Evolutionary conservation across 257 asterid genomes (phyloP), one percentile per base, ranked within the genome.

Genomic region (Salvia splendens): DNA sequence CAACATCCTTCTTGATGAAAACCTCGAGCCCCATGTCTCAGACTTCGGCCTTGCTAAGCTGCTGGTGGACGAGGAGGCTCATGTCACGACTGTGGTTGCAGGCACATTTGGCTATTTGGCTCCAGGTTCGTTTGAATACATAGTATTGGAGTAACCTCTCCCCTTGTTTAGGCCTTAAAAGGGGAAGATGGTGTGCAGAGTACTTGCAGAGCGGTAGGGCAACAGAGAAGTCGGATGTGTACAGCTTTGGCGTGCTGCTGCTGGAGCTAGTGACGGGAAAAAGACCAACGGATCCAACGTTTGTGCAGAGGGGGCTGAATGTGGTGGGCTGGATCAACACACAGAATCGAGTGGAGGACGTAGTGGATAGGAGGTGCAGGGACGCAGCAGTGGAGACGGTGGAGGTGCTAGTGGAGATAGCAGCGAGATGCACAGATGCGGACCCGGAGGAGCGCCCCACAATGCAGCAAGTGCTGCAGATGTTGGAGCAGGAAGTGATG

Each of bases 281-380:
- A 77, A 69, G 99, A 57, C 99, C 99, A 4, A 90, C 96, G 0
- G 99, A 93, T 81, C 95, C 97, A 12, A 57, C 89, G 38, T 93
- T 93, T 1, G 94, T 86, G 3, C 80, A 82, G 73, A 88, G 80
- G 32, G 97, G 99, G 59, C 64, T 93, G 48, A 90, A 90, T 46
- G 96, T 93, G 28, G 99, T 93, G 46, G 99, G 99, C 50, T 93
- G 99, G 99, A 87, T 93, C 92, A 88, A 86, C 82, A 85, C 90
- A 2, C 81, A 88, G 73, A 84, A 90, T 43, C 80, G 90, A 57
- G 52, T 86, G 56, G 89, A 86, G 62, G 95, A 88, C 24, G 72
- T 90, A 1, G 83, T 90, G 9, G 99, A 93, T 65, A 76, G 55
- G 63, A 81, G 87, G 64, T 93, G 99, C 85, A 50, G 65, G 0